Evolutionary conservation across 768 basidiomycete genomes (phyloP).

Genomic region (Mycena alexandri): DNA sequence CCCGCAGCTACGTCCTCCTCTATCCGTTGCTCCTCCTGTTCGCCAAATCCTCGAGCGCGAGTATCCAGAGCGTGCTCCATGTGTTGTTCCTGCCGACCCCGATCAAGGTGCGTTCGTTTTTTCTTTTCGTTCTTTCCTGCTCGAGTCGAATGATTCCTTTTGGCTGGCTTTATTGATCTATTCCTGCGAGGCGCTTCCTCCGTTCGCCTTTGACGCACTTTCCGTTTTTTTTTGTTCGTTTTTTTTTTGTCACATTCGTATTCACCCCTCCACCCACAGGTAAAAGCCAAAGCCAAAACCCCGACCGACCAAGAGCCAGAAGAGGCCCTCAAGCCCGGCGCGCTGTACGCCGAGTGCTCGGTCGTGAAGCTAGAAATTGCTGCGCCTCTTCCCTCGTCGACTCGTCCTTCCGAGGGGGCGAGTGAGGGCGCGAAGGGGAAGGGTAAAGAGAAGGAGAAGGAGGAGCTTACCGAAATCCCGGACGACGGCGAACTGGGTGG

Average conservation of each 20-base stretch:
- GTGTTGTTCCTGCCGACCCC: constrained; percentile 9
- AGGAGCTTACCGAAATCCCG: constrained; percentile 52
- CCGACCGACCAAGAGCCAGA: constrained; percentile 47
- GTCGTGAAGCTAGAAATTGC: constrained; percentile 57
- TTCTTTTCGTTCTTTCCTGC: not conserved
- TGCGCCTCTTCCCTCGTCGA: not conserved
- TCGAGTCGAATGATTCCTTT: too few species aligned
- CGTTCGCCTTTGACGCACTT: too few species aligned
- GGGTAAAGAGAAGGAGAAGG: constrained; percentile 41
- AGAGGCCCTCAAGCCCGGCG: constrained; percentile 83
- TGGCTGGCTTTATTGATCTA: too few species aligned
- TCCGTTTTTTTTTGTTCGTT: too few species aligned
- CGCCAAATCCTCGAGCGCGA: not conserved
- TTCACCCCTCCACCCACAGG: too few species aligned
- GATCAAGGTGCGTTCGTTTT: constrained; percentile 1
- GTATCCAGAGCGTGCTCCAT: constrained; percentile 12
- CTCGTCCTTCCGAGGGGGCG: too few species aligned
- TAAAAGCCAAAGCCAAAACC: not conserved
- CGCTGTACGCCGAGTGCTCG: constrained; percentile 82
- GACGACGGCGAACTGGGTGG: constrained; percentile 83
- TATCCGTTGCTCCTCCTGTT: not conserved
- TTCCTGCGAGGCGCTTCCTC: too few species aligned
- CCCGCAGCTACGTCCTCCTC: not conserved
- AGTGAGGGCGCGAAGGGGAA: too few species aligned
- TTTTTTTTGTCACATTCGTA: too few species aligned